Conservation (phyloP, 345 rosid genomes). For the Lepidium aucheri region DNA sequence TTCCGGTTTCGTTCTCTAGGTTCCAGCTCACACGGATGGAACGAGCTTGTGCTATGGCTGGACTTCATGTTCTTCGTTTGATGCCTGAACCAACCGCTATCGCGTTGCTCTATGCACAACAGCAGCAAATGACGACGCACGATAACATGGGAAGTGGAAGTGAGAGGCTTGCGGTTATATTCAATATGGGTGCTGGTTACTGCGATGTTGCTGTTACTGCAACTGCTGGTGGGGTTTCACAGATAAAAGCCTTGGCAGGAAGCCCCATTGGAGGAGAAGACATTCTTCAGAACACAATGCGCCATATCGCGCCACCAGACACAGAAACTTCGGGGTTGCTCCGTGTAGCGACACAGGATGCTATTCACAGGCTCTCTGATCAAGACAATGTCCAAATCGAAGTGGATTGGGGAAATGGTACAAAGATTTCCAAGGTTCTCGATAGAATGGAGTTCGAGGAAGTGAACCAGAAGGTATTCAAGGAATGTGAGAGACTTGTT, state of each 20-base stretch:
- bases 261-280: conserved; percentile 77
- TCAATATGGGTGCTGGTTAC: conserved; percentile 88
- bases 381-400: conserved; percentile 42
- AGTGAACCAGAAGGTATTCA: conserved; percentile 52
- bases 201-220: conserved; percentile 75
- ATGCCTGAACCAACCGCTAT: conserved; percentile 93
- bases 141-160: conserved; percentile 78
- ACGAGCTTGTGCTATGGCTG: conserved; percentile 89
- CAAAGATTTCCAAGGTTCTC: conserved; percentile 40
- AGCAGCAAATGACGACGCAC: conserved; percentile 58
- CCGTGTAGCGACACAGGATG: conserved; percentile 72
- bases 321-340: conserved; percentile 44
- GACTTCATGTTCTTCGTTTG: conserved; percentile 72
- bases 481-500: conserved; percentile 52
- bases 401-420: conserved; percentile 61
- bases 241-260: conserved; percentile 72
- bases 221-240: conserved; percentile 95
- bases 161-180: conserved; percentile 76
- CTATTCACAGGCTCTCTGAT: conserved; percentile 55
- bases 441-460: conserved; percentile 60
- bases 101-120: conserved; percentile 79
- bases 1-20: conserved; percentile 78
- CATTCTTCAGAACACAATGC: conserved; percentile 64
- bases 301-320: conserved; percentile 38
- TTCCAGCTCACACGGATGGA: conserved; percentile 76